Base-by-base conservation (phyloP, 768 basidiomycete species). In the Pholiota molesta region DNA sequence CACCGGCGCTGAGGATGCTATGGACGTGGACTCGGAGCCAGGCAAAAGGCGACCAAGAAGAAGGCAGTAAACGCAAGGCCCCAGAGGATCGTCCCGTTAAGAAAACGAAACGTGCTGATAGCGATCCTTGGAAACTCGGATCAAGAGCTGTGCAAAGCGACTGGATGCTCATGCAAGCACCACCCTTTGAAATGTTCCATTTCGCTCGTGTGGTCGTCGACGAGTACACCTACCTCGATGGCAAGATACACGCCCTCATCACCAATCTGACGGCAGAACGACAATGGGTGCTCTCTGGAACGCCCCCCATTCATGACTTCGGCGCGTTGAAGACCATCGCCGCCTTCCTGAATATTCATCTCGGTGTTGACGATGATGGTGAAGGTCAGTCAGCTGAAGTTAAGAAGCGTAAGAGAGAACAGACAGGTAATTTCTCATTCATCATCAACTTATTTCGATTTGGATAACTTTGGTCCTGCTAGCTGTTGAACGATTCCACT, bases 251-350 rank as follows among this genome's bases (percentile, higher is more conserved):
- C 63, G 81, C 92, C 2, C 81, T 95, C 68, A 83, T 97, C 39
- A 93, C 92, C 2, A 84, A 83, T 52, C 75, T 96, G 21, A 85
- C 86, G 11, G 89, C 92, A 0, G 87, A 90, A 54, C 83, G 92
- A 47, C 90, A 89, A 59, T 98, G 96, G 96, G 93, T 98, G 6
- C 81, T 98, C n/a, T 98, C 96, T 2, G 96, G 96, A 13, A 98
- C 96, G 23, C 96, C 96, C 8, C 95, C 95, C 0, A 89, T 94
- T 57, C 89, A 91, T 60, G 92, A 96, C 72, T 97, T 98, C 71
- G 89, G 86, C 1, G 88, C 94, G 2, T 76, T 98, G 65, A 95
- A 97, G 77, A 94, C 92, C 2, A 97, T 97, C 59, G 90, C 92
- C 2, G 89, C 90, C 0, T 93, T 96, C 75, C 79, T 98, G 60